Evolutionary conservation across 371 early-diverging fungal genomes (phyloP).

Genomic region (Coemansia sp.): DNA sequence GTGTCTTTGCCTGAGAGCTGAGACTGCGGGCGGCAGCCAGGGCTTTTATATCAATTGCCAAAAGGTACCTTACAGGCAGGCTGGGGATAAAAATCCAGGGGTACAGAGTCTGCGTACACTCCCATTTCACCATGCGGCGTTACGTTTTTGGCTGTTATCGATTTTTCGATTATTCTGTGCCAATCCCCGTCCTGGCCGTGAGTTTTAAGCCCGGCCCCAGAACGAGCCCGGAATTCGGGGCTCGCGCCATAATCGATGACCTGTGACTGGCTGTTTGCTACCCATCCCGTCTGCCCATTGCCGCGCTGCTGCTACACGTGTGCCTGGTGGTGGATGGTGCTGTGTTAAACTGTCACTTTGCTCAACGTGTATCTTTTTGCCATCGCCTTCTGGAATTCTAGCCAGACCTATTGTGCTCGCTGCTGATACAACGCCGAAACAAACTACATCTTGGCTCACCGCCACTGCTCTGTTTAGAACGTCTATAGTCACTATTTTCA

Average conservation of each 20-base stretch:
- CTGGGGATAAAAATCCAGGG: neutral
- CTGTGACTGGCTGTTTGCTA: neutral
- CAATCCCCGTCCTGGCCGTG: conserved; percentile 1
- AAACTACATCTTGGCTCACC: neutral
- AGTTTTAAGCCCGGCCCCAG: neutral
- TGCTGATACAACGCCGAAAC: neutral
- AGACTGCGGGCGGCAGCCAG: conserved; percentile 2
- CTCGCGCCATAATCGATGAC: conserved; percentile 2
- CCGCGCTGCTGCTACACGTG: conserved; percentile 9
- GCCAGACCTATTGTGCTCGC: neutral
- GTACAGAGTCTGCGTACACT: neutral
- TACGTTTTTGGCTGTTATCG: conserved; percentile 2
- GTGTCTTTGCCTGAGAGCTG: neutral
- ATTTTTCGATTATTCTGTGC: conserved; percentile 9
- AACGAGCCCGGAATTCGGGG: conserved; percentile 6
- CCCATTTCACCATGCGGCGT: neutral
- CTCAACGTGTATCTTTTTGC: no score
- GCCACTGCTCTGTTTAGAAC: conserved; percentile 9
- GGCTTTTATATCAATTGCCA: conserved; percentile 3
- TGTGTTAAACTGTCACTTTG: neutral
- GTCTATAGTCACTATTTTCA: neutral
- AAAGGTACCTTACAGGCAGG: neutral
- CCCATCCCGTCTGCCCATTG: neutral
- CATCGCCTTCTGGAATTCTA: conserved; percentile 7
- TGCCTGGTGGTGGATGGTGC: neutral